Evolutionary conservation across 768 basidiomycete genomes (phyloP).

Genomic region (Russula virescens): DNA sequence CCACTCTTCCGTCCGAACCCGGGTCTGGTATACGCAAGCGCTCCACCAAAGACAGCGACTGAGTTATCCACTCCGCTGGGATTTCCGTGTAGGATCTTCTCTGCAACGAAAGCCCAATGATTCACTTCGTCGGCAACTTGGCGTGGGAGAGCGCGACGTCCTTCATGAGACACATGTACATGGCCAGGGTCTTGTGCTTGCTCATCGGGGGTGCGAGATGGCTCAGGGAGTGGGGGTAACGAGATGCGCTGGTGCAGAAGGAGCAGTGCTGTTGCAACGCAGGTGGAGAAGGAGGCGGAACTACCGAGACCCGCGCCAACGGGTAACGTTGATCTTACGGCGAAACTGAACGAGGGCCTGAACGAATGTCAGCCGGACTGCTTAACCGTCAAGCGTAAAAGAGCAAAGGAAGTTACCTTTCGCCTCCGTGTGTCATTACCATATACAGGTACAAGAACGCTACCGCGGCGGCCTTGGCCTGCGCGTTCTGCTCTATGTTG

Average conservation of each 20-base stretch:
- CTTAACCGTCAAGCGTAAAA: not conserved
- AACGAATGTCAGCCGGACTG: constrained; percentile 14
- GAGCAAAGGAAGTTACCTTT: constrained; percentile 43
- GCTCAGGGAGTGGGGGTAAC: constrained; percentile 46
- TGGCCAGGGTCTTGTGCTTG: constrained; percentile 40
- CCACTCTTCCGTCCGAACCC: constrained; percentile 73
- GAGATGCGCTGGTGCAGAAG: constrained; percentile 66
- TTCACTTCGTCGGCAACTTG: constrained; percentile 76
- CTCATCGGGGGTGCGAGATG: constrained; percentile 32
- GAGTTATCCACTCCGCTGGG: constrained; percentile 98
- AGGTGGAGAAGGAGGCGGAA: constrained; percentile 91
- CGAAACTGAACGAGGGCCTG: constrained; percentile 75
- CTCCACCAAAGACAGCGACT: constrained; percentile 88
- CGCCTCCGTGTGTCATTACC: constrained; percentile 51
- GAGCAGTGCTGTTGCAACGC: constrained; percentile 74
- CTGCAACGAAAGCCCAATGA: constrained; percentile 87
- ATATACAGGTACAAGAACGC: constrained; percentile 95
- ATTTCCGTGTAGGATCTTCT: constrained; percentile 95
- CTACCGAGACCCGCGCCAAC: constrained; percentile 96
- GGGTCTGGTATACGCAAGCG: constrained; percentile 80
- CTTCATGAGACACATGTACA: constrained; percentile 57
- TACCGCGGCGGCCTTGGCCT: constrained; percentile 46
- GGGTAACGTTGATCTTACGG: constrained; percentile 82
- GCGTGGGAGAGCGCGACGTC: constrained; percentile 58
- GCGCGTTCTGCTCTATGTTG: constrained; percentile 29